These are phyloP conservation scores for Solanum hybrid DNA, from an alignment of 305 asterid species.

Conservation along the genomic window DNA sequence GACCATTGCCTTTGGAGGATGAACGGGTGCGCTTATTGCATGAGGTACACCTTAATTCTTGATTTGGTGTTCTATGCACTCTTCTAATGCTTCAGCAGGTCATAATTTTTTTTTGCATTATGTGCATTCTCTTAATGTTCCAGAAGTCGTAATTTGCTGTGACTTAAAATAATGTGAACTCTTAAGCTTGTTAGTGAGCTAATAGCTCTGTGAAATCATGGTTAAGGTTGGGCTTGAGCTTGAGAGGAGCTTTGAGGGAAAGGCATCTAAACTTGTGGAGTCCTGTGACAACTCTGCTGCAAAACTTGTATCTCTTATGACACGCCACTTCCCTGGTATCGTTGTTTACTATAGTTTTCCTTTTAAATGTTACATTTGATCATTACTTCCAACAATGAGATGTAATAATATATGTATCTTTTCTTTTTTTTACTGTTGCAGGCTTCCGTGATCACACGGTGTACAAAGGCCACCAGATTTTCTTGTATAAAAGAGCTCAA, in stretches of 20 bases:
- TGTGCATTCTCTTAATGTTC: background rate
- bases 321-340: conserved; percentile 86
- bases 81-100: background rate
- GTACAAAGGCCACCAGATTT: conserved; percentile 90
- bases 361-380: background rate
- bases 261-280: conserved; percentile 77
- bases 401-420: background rate
- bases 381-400: background rate
- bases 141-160: background rate
- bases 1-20: conserved; percentile 92
- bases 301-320: conserved; percentile 69
- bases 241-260: conserved; percentile 79
- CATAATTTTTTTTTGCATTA: background rate
- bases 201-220: conserved; percentile 13
- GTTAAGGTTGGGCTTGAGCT: conserved; percentile 78
- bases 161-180: background rate
- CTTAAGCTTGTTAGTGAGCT: conserved; percentile 1
- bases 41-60: conserved; percentile 44
- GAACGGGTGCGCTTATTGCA: conserved; percentile 85
- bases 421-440: conserved; percentile 17
- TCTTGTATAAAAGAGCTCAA: conserved; percentile 96
- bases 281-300: conserved; percentile 71
- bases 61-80: background rate
- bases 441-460: conserved; percentile 92
- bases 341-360: background rate